phyloP scores from a whole-genome alignment of 2,329 filamentous ascomycete genomes.

The Botrytis cinerea region DNA sequence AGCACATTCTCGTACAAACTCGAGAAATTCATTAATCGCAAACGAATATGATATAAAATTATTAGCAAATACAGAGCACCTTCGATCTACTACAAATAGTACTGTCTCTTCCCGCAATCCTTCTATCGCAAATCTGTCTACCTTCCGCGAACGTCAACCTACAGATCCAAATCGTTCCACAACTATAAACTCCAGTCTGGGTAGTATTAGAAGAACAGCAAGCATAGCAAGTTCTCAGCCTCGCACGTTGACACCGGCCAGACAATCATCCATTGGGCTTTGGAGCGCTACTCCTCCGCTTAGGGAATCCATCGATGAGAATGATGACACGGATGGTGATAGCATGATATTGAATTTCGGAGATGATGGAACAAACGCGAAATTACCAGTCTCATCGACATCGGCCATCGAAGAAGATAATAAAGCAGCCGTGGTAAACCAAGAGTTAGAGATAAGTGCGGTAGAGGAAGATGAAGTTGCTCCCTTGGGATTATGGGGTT shows the following conservation, averaged over 20 bases:
- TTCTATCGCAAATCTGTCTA: constrained; percentile 37
- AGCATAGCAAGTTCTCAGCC: constrained; percentile 34
- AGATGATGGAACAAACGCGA: constrained; percentile 14
- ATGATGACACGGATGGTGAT: constrained; percentile 36
- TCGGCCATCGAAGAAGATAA: constrained; percentile 5
- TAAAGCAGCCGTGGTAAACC: neutral
- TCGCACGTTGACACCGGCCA: constrained; percentile 33
- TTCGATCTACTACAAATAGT: constrained; percentile 50
- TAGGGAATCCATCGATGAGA: constrained; percentile 52
- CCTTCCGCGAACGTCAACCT: constrained; percentile 36
- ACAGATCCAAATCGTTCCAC: constrained; percentile 26
- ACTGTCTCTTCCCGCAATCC: constrained; percentile 43
- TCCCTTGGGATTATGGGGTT: constrained; percentile 47
- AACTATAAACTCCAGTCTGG: constrained; percentile 32
- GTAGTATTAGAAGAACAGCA: constrained; percentile 41
- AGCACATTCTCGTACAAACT: constrained; percentile 45
- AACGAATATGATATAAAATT: constrained; percentile 73
- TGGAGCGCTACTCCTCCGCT: constrained; percentile 49
- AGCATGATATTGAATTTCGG: constrained; percentile 56
- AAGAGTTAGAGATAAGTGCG: neutral
- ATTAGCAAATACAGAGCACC: constrained; percentile 73
- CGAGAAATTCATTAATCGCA: constrained; percentile 49
- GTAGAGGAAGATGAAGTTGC: constrained; percentile 39
- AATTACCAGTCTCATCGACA: neutral
- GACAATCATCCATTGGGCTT: constrained; percentile 47